Percentiles rank a stretch among this genome's conserved stretches.
Conservation (phyloP, 768 basidiomycete species). For the Amanita rimosa region DNA sequence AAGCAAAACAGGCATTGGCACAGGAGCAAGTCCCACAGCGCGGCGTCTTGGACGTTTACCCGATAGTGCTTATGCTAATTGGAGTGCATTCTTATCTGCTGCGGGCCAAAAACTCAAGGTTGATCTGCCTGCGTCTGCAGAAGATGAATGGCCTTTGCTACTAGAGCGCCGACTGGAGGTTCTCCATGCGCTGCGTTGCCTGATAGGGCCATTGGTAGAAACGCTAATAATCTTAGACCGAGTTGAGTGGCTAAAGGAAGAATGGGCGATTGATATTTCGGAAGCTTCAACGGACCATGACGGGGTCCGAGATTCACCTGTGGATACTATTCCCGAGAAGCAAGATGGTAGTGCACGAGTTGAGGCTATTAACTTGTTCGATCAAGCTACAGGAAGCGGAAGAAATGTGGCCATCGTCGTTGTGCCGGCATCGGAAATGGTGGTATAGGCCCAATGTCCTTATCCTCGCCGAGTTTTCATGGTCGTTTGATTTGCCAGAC, state of each 20-base stretch:
- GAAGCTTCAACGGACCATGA: background rate
- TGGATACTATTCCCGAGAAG: slow-evolving; percentile 1
- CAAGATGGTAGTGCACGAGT: slow-evolving; percentile 14
- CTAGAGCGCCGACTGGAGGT: slow-evolving; percentile 36
- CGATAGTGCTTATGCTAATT: slow-evolving; percentile 35
- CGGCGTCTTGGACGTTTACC: slow-evolving; percentile 41
- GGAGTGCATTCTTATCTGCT: slow-evolving; percentile 32
- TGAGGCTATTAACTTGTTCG: slow-evolving; percentile 55
- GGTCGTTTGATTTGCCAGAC: background rate
- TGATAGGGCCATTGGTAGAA: slow-evolving; percentile 61
- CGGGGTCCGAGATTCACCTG: background rate
- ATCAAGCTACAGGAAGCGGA: slow-evolving; percentile 62
- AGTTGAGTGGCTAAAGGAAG: slow-evolving; percentile 40
- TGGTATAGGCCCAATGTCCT: background rate
- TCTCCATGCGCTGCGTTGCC: slow-evolving; percentile 57
- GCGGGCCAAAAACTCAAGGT: slow-evolving; percentile 18
- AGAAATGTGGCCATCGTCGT: slow-evolving; percentile 59
- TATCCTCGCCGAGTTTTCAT: background rate
- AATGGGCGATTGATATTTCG: slow-evolving; percentile 13
- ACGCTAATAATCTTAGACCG: slow-evolving; percentile 55
- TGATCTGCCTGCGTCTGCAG: slow-evolving; percentile 7
- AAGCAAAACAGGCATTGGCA: slow-evolving; percentile 12
- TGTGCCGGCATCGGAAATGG: slow-evolving; percentile 16
- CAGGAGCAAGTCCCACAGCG: slow-evolving; percentile 29
- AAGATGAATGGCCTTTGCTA: slow-evolving; percentile 6